Evolutionary conservation across 1,284 basidiomycete species (phyloP).

Genomic region (Apiotrichum laibachii): DNA sequence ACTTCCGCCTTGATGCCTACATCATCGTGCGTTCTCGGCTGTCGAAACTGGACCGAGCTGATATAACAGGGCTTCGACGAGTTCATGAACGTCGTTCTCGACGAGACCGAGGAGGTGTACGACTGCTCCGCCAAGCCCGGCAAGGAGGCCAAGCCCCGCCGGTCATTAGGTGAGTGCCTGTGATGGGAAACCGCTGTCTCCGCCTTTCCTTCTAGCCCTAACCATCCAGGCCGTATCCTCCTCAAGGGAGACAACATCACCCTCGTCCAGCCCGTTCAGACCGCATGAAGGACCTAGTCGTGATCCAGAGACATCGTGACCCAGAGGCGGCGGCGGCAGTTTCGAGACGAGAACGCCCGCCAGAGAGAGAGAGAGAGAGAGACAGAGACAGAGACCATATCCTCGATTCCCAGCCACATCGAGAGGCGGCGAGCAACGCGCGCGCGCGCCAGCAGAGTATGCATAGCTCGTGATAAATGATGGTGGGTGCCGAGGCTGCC

Average conservation of each 20-base stretch:
- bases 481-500: no score
- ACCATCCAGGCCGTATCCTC: conserved; percentile 72
- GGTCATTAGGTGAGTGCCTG: conserved; percentile 40
- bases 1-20: conserved; percentile 93
- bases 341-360: not conserved
- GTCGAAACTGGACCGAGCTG: conserved; percentile 10
- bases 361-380: not conserved
- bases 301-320: not conserved
- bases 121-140: conserved; percentile 81
- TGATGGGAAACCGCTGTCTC: not conserved
- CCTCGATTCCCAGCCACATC: not conserved
- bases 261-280: conserved; percentile 67
- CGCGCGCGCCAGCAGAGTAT: not conserved
- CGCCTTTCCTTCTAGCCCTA: not conserved
- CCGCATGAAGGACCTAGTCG: conserved; percentile 2
- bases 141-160: conserved; percentile 63
- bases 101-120: conserved; percentile 90
- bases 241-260: conserved; percentile 97
- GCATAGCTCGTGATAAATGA: conserved; percentile 7
- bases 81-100: conserved; percentile 99
- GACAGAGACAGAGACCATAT: not conserved
- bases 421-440: not conserved
- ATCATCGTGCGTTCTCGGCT: conserved; percentile 71
- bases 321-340: no score
- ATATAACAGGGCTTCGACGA: conserved; percentile 88